Conservation (phyloP, 345 rosid species). For the Adansonia digitata region DNA sequence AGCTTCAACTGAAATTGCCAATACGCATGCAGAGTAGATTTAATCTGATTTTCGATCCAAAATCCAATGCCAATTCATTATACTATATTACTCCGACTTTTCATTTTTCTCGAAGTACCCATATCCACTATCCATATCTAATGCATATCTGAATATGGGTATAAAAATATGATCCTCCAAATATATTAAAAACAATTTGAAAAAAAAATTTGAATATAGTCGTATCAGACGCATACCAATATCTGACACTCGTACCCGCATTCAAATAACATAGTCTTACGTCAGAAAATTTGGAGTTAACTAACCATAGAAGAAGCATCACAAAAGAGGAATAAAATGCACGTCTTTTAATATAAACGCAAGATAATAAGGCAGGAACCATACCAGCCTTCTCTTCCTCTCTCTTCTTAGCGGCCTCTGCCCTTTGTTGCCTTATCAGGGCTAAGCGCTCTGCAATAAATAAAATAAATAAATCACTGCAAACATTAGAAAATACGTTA, state of each 20-base stretch:
- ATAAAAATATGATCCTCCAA: not conserved
- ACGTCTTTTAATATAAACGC: not conserved
- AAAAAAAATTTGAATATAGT: not conserved
- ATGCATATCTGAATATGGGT: not conserved
- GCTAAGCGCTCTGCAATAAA: constrained; percentile 66
- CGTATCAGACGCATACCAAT: not conserved
- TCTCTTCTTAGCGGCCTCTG: constrained; percentile 62
- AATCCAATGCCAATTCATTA: not conserved
- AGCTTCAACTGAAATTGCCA: not conserved
- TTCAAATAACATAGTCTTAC: not conserved
- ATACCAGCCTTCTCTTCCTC: constrained; percentile 64
- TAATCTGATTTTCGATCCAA: not conserved
- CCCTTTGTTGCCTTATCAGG: constrained; percentile 85
- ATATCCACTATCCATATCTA: not conserved
- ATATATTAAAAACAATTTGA: not conserved
- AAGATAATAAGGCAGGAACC: not conserved
- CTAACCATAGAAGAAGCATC: not conserved
- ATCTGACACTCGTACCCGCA: not conserved
- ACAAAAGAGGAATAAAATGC: not conserved
- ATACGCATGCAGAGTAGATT: not conserved
- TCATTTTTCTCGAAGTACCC: not conserved
- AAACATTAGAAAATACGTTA: not conserved
- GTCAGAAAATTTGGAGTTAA: no score
- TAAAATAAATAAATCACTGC: not conserved
- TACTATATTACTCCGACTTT: not conserved